A percentile compares a stretch with the other conserved stretches of the same genome.
phyloP scores from a whole-genome alignment of 148 eudicot genomes.

The Rhododendron molle region DNA sequence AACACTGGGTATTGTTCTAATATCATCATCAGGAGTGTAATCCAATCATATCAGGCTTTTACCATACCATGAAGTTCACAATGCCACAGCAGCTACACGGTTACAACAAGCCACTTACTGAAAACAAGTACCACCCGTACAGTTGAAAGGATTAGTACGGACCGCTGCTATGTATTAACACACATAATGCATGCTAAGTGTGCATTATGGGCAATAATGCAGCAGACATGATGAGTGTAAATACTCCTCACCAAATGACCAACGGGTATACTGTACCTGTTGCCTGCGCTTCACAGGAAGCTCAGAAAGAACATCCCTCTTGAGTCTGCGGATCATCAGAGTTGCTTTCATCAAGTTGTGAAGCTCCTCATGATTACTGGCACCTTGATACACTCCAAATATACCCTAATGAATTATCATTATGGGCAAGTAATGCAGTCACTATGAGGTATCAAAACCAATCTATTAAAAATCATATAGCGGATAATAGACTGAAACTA shows the following conservation, averaged over 20 bases:
- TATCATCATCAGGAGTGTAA: background rate
- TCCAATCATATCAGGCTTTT: constrained; percentile 2
- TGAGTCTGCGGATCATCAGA: constrained; percentile 94
- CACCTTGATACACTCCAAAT: constrained; percentile 93
- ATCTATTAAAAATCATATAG: background rate
- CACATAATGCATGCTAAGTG: background rate
- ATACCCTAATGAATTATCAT: constrained; percentile 46
- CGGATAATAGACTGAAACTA: background rate
- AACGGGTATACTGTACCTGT: constrained; percentile 48
- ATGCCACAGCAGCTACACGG: background rate
- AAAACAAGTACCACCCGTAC: background rate
- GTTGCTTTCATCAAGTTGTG: constrained; percentile 94
- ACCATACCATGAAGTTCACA: background rate
- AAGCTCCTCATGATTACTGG: constrained; percentile 95
- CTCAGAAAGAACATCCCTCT: constrained; percentile 87
- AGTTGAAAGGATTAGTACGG: background rate
- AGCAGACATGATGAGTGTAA: background rate
- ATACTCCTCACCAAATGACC: background rate
- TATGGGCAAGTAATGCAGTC: constrained; percentile 2
- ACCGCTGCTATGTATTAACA: background rate
- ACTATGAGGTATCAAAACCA: background rate
- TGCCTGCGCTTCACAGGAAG: constrained; percentile 96
- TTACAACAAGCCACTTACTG: background rate
- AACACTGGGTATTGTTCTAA: background rate
- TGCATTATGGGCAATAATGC: background rate